These are phyloP conservation scores for Flaveria ramosissima DNA, from an alignment of 129 eudicot species.

Conservation along the genomic window DNA sequence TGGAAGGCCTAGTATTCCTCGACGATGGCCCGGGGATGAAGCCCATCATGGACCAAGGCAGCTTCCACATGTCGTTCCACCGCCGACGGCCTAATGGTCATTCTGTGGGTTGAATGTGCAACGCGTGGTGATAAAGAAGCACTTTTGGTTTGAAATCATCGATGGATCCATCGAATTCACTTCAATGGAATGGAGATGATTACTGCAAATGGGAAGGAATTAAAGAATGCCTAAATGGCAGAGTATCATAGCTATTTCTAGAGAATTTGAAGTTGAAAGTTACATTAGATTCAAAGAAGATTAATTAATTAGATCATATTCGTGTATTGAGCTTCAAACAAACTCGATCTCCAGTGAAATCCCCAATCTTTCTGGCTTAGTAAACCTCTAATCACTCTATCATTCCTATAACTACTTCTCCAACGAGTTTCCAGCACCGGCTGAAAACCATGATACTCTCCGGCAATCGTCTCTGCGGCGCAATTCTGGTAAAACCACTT, in stretches of 20 bases:
- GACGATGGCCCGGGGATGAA: too few species aligned
- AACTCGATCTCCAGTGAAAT: conserved; percentile 68
- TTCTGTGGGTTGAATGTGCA: conserved; percentile 8
- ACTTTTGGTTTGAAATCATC: conserved; percentile 46
- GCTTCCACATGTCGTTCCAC: too few species aligned
- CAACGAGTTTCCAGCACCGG: conserved; percentile 66
- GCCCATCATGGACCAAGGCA: too few species aligned
- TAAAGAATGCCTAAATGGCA: conserved; percentile 64
- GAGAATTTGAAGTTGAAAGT: conserved; percentile 65
- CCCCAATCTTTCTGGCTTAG: conserved; percentile 64
- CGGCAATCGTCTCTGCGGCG: too few species aligned
- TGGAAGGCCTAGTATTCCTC: too few species aligned
- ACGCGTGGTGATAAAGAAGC: conserved; percentile 48
- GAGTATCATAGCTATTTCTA: conserved; percentile 84
- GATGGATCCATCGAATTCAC: conserved; percentile 57
- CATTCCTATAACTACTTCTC: conserved; percentile 58
- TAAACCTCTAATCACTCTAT: conserved; percentile 66
- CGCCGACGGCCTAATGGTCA: too few species aligned
- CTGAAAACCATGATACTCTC: conserved; percentile 69
- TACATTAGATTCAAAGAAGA: conserved; percentile 39
- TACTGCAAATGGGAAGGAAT: conserved; percentile 80
- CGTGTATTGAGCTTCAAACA: conserved; percentile 77
- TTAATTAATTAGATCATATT: conserved; percentile 65
- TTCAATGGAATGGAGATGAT: conserved; percentile 62
- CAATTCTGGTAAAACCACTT: conserved; percentile 51